Evolutionary conservation across 2,329 filamentous ascomycete genomes (phyloP), one percentile per base, ranked within the genome.

Genomic region (Microcyclosporella mali): DNA sequence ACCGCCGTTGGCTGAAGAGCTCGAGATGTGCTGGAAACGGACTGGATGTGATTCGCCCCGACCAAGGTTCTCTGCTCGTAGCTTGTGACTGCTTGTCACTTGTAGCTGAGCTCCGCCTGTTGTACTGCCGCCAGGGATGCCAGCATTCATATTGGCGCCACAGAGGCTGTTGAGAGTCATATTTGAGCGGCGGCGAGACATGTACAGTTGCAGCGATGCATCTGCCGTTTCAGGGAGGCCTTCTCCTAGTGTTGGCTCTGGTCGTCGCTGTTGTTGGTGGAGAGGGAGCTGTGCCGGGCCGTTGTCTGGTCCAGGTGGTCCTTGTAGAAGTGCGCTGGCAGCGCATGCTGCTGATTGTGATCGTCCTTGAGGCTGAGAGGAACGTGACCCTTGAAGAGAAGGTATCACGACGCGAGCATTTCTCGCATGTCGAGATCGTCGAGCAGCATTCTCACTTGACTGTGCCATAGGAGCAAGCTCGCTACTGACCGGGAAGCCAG

Each of bases 1-100:
- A 50, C 55, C 51, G 45, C 56, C 55, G 47, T 56, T 57, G 52
- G 51, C 53, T 47, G 50, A 43, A 35, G 35, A 21, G 32, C n/a
- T n/a, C n/a, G n/a, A n/a, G n/a, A n/a, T n/a, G n/a, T n/a, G n/a
- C n/a, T n/a, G n/a, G n/a, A n/a, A n/a, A n/a, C n/a, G n/a, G n/a
- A n/a, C n/a, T n/a, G n/a, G n/a, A n/a, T n/a, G n/a, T n/a, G n/a
- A n/a, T n/a, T n/a, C n/a, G n/a, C n/a, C n/a, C n/a, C n/a, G n/a
- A n/a, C n/a, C n/a, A n/a, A n/a, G n/a, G n/a, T n/a, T n/a, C 11
- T 32, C 30, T 16, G 6, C 30, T 32, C 6, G 6, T 4, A 35
- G 18, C 25, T 30, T 17, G 33, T 38, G 25, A 34, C 19, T 21
- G n/a, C 29, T 37, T 16, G 16, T 36, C 18, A 30, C 32, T 33